A percentile compares a stretch with the other conserved stretches of the same genome.
phyloP scores from a whole-genome alignment of 805 yeast species.

The Monosporozyma yasuniensis region DNA sequence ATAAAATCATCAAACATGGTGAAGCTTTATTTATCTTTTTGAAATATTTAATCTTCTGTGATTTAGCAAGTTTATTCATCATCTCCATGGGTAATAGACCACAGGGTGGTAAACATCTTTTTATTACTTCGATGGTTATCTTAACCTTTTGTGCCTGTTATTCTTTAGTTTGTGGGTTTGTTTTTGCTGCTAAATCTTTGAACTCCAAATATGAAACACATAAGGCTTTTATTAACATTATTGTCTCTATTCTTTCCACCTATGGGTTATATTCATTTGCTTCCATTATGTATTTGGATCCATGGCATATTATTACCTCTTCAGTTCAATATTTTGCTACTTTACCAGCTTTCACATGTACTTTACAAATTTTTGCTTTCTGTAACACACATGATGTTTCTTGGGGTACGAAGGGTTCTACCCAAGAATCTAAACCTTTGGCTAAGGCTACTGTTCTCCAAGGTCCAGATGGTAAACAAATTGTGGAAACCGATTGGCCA shows the following conservation, averaged over 20 bases:
- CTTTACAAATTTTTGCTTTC: conserved; percentile 90
- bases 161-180: conserved; percentile 73
- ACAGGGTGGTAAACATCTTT: conserved; percentile 82
- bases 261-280: conserved; percentile 80
- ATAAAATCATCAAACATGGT: conserved; percentile 53
- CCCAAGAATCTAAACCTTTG: conserved; percentile 54
- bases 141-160: conserved; percentile 73
- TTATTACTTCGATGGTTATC: conserved; percentile 60
- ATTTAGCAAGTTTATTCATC: conserved; percentile 78
- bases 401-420: conserved; percentile 98
- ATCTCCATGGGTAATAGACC: conserved; percentile 97
- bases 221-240: conserved; percentile 59
- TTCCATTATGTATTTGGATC: conserved; percentile 82
- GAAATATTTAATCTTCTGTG: conserved; percentile 76
- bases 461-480: conserved; percentile 74
- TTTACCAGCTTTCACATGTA: conserved; percentile 86
- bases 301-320: conserved; percentile 92
- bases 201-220: conserved; percentile 32
- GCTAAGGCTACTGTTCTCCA: conserved; percentile 78
- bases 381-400: conserved; percentile 92
- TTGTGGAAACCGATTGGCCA: conserved; percentile 49
- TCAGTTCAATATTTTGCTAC: conserved; percentile 80
- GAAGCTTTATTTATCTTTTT: conserved; percentile 74
- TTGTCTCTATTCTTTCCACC: conserved; percentile 80
- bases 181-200: conserved; percentile 58